Base-by-base conservation (phyloP, 805 yeast genomes). In the Metschnikowia borealis region DNA sequence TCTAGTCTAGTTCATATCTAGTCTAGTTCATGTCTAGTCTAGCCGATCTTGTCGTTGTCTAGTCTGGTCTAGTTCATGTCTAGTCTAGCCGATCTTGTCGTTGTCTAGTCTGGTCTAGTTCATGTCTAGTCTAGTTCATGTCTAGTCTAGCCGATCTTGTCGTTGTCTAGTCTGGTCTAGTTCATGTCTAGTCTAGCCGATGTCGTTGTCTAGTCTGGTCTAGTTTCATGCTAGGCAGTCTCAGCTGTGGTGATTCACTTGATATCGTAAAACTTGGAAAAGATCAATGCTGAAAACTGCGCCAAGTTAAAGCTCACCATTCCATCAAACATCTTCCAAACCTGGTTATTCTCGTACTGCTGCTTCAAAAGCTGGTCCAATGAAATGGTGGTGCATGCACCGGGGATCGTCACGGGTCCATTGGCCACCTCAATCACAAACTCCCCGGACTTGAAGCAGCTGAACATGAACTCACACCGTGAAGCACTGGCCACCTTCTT, bases 361-460 rank as follows among this genome's bases (percentile, higher is more conserved):
- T 79, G 74, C 41, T 80, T 81, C 54, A 92, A 72, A 43, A 92
- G 67, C 26, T 85, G 83, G 60, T 88, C 94, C 49, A 92, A 74
- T 0, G 87, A 77, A 18, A 92, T 64, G 11, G 79, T 74, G 35
- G 71, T 77, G 32, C 68, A 62, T n/a, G 84, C 78, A 18, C 81
- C 85, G 26, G 84, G 79, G 36, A 81, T 82, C 40, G 83, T 86
- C n/a, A 83, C 77, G 2, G 83, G 71, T 6, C 89, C 91, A 62
- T 78, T 81, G 3, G 88, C 81, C 8, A 89, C 87, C 46, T 91
- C 94, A 20, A 94, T 73, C 4, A 79, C 78, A 62, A 89, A 89
- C 26, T 75, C 77, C 1, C 92, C 92, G 6, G 82, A 83, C 54
- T 79, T 74, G 59, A 87, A 88, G 61, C 92, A 85, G 54, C 86